A percentile compares a stretch with the other conserved stretches of the same genome.
phyloP scores from a whole-genome alignment of 495 filamentous ascomycete genomes.

The Xylaria intraflava region DNA sequence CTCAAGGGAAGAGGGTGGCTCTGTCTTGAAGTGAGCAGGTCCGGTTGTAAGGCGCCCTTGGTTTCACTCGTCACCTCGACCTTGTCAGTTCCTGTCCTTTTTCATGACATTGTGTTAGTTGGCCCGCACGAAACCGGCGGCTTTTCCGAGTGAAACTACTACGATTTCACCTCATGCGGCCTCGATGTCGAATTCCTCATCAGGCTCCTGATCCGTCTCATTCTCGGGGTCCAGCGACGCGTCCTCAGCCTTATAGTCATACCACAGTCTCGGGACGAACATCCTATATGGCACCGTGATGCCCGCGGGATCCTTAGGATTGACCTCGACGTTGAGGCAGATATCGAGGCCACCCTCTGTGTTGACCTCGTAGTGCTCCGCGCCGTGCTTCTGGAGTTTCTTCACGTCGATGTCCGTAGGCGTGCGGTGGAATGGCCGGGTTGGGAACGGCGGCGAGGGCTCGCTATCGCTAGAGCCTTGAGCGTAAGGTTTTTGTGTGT shows the following conservation, averaged over 20 bases:
- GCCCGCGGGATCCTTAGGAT: slow-evolving; percentile 76
- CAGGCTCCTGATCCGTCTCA: neutral
- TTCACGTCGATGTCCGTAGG: slow-evolving; percentile 64
- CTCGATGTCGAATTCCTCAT: neutral
- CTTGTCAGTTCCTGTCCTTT: too few relatives aligned
- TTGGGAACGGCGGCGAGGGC: slow-evolving; percentile 10
- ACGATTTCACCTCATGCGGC: neutral
- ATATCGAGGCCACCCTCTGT: slow-evolving; percentile 77
- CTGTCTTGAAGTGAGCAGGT: too few relatives aligned
- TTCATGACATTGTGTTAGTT: too few relatives aligned
- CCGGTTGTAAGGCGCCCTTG: too few relatives aligned
- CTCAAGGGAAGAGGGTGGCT: too few relatives aligned
- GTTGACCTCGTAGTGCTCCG: slow-evolving; percentile 43
- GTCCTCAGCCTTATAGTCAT: slow-evolving; percentile 38
- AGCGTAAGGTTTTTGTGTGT: neutral
- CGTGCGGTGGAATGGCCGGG: slow-evolving; percentile 59
- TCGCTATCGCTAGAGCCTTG: slow-evolving; percentile 3
- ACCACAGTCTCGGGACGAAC: slow-evolving; percentile 70
- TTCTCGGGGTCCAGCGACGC: neutral
- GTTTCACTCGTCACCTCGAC: too few relatives aligned
- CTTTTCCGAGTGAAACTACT: too few relatives aligned
- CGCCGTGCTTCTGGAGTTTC: slow-evolving; percentile 36
- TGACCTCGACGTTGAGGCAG: slow-evolving; percentile 79
- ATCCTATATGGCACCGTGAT: slow-evolving; percentile 81
- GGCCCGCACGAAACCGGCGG: too few relatives aligned